Evolutionary conservation across 768 basidiomycete species (phyloP), one percentile per base, ranked within the genome.

Genomic region (Termitomyces heimii): DNA sequence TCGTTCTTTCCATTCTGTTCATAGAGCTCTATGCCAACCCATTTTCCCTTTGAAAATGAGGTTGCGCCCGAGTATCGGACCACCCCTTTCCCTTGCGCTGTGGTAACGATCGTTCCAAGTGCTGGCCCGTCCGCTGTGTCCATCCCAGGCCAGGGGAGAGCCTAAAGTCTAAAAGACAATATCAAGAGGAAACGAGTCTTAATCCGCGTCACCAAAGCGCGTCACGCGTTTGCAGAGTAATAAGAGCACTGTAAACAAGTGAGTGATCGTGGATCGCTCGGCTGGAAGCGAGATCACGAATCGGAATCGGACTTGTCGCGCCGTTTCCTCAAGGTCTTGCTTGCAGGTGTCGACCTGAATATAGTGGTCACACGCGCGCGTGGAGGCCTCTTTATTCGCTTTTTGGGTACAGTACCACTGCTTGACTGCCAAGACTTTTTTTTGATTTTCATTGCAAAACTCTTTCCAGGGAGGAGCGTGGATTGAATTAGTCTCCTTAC

Each of bases 1-100:
- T 98, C 92, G 75, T 99, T 99, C 85, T 98, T 99, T 39, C 97
- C 97, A 45, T 82, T 87, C 8, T 83, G 72, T 64, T 88, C 86
- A 56, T 80, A 82, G 46, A 99, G 81, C 66, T 96, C 94, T 53
- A 98, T 84, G 10, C 97, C 97, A 50, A 97, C 80, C 96, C 96
- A 99, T 78, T 89, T 93, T 0, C 97, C 97, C 1, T 84, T 71
- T 22, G 91, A 82, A 69, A 98, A 98, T 2, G 81, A 78, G 0
- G 96, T 95, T 32, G 83, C 60, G 0, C 96, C 97, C 51, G 79
- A 82, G 77, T 94, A 99, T 24, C 94, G 81, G 46, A 98, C 88
- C 46, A 87, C 76, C 2, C 97, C 97, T 37, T 84, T 80, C 18
- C 95, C 94, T 39, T 86, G 85, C 0, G 87, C 73, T 45, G 94